Percentiles rank a stretch among this genome's conserved stretches.
Evolutionary conservation across 768 basidiomycete genomes (phyloP).

Genomic region (Hydnum rufescens): DNA sequence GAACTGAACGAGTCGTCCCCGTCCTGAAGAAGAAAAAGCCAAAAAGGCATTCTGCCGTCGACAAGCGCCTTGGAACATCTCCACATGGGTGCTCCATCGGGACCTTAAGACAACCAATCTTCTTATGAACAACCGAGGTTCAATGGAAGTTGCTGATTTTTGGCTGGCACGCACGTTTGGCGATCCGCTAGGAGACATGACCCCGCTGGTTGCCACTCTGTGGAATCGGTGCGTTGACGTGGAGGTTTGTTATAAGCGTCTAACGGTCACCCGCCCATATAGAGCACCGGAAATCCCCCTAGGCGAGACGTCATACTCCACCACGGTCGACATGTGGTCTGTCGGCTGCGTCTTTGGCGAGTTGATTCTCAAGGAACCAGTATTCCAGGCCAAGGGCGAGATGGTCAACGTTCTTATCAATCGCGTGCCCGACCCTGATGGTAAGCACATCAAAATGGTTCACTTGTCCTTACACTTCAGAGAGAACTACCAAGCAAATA

Average conservation of each 20-base stretch:
- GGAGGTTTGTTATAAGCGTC: conserved; percentile 1
- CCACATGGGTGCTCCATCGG: conserved; percentile 94
- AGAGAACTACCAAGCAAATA: too few relatives aligned
- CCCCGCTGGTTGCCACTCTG: conserved; percentile 91
- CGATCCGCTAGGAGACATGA: conserved; percentile 92
- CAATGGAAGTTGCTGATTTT: conserved; percentile 97
- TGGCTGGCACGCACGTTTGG: conserved; percentile 91
- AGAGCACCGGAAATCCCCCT: conserved; percentile 92
- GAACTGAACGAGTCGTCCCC: not conserved
- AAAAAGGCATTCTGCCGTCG: not conserved
- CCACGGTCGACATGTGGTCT: conserved; percentile 95
- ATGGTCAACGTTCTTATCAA: conserved; percentile 75
- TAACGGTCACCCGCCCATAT: not conserved
- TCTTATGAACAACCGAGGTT: conserved; percentile 97
- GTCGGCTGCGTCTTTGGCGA: conserved; percentile 98
- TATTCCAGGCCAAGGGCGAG: conserved; percentile 96
- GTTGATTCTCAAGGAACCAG: conserved; percentile 79
- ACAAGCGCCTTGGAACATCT: conserved; percentile 8
- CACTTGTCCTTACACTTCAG: too few relatives aligned
- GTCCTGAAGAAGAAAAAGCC: not conserved
- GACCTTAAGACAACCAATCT: conserved; percentile 96
- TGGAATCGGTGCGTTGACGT: conserved; percentile 73
- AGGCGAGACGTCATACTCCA: conserved; percentile 84
- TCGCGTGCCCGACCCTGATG: too few relatives aligned
- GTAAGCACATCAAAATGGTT: too few relatives aligned